phyloP scores from a whole-genome alignment of 2,329 filamentous ascomycete species.

The Penicillium corylophilum region DNA sequence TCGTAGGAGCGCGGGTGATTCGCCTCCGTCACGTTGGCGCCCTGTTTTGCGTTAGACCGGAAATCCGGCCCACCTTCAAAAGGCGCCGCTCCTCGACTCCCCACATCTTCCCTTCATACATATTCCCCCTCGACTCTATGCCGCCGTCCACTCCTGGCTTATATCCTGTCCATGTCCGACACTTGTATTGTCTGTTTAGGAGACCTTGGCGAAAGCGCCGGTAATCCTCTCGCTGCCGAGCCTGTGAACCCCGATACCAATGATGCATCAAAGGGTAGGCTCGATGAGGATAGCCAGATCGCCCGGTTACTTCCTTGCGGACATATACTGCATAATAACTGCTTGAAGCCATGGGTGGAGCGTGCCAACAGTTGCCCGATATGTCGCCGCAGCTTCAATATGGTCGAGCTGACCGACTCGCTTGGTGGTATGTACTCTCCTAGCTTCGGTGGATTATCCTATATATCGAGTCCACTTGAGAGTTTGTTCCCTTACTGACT shows the following conservation, averaged over 20 bases:
- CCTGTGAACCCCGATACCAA: conserved; percentile 42
- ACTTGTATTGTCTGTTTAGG: conserved; percentile 71
- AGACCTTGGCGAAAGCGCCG: conserved; percentile 62
- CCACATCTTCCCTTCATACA: conserved; percentile 21
- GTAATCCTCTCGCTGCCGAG: conserved; percentile 48
- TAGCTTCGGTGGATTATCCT: conserved; percentile 9
- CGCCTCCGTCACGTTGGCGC: conserved; percentile 38
- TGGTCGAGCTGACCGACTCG: conserved; percentile 78
- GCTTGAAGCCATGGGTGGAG: conserved; percentile 90
- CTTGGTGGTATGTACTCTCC: conserved; percentile 67
- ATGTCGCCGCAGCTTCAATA: conserved; percentile 87
- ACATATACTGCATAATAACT: conserved; percentile 89
- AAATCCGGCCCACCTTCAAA: conserved; percentile 42
- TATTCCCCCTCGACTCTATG: conserved; percentile 29
- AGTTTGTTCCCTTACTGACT: background rate
- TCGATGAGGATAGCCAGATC: conserved; percentile 51
- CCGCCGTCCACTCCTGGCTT: conserved; percentile 20
- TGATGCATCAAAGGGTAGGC: conserved; percentile 26
- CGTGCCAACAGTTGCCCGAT: conserved; percentile 98
- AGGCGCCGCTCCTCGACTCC: conserved; percentile 32
- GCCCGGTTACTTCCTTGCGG: conserved; percentile 73
- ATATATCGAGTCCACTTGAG: background rate
- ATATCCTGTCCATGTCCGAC: conserved; percentile 57
- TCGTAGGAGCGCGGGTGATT: conserved; percentile 20
- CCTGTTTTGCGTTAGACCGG: conserved; percentile 41